These are phyloP conservation scores for Euphorbia corollata DNA, from an alignment of 441 rosid species.

Conservation along the genomic window DNA sequence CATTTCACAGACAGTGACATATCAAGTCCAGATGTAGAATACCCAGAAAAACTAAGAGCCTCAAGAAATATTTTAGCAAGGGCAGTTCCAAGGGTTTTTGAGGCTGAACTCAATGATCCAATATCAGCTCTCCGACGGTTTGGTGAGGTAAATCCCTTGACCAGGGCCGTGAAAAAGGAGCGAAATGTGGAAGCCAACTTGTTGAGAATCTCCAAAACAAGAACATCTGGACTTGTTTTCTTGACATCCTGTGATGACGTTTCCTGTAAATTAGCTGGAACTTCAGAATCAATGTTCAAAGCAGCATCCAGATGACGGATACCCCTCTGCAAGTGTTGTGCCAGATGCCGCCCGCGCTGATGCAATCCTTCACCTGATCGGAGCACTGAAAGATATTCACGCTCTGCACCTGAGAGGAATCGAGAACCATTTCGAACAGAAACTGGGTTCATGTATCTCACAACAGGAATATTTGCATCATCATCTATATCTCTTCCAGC, in stretches of 20 bases:
- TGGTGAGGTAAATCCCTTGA: conserved; percentile 84
- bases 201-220: conserved; percentile 60
- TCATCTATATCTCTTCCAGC: conserved; percentile 86
- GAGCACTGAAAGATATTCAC: conserved; percentile 69
- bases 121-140: conserved; percentile 91
- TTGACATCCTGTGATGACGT: conserved; percentile 55
- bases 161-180: conserved; percentile 76
- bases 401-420: conserved; percentile 72
- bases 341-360: conserved; percentile 75
- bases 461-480: conserved; percentile 56
- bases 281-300: conserved; percentile 63
- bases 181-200: conserved; percentile 71
- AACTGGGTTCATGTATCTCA: conserved; percentile 75
- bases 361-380: conserved; percentile 77
- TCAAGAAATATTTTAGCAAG: conserved; percentile 77
- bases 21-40: conserved; percentile 58
- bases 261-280: conserved; percentile 48
- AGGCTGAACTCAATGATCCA: conserved; percentile 65
- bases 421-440: conserved; percentile 68
- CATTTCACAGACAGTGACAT: conserved; percentile 69
- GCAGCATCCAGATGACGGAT: conserved; percentile 81
- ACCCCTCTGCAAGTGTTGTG: conserved; percentile 82
- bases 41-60: conserved; percentile 73
- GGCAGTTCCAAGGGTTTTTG: conserved; percentile 80
- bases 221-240: conserved; percentile 74